Base-by-base conservation (phyloP, 371 early-diverging fungal genomes). In the Mortierella sp. region DNA sequence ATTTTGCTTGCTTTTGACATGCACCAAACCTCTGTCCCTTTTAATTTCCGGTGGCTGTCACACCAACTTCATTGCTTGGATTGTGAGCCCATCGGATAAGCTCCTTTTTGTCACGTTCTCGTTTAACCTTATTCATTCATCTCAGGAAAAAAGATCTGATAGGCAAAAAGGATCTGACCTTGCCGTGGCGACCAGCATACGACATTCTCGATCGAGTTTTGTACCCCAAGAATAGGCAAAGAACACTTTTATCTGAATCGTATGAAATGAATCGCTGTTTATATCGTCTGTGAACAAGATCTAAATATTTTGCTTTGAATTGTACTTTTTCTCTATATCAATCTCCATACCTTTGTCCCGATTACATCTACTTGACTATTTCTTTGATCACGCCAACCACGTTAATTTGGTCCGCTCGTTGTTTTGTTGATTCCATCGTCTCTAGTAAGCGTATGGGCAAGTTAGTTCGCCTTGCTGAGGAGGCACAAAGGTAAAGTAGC, bases 161-260 rank as follows among this genome's bases (percentile, higher is more conserved):
- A 22, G 81, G 70, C n/a, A 76, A 66, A 85, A 87, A 90, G 22
- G 91, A 90, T 70, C 70, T 94, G 19, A 74, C 86, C 32, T 77
- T 95, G 32, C 89, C 90, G 22, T 96, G 96, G 96, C 77, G 89
- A 36, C 93, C 93, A n/a, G 70, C 94, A 33, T 95, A 90, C 82
- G 86, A 92, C 11, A 64, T 89, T 58, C 85, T 93, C 53, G 77
- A 88, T 19, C 67, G 74, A 45, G 81, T 85, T 21, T 74, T 90
- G 47, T 91, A 91, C 78, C 92, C 92, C 63, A 91, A 91, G 72
- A 76, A 83, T 45, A 86, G 93, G 78, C 90, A 94, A 63, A 86
- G 86, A 72, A 87, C 87, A 22, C 77, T 89, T 21, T 68, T 90
- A 38, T 87, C 88, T 38, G 91, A 88, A 71, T 85, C 86, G 90